Evolutionary conservation across 2,329 filamentous ascomycete species (phyloP), one percentile per base, ranked within the genome.

Genomic region (Fusarium vanettenii): DNA sequence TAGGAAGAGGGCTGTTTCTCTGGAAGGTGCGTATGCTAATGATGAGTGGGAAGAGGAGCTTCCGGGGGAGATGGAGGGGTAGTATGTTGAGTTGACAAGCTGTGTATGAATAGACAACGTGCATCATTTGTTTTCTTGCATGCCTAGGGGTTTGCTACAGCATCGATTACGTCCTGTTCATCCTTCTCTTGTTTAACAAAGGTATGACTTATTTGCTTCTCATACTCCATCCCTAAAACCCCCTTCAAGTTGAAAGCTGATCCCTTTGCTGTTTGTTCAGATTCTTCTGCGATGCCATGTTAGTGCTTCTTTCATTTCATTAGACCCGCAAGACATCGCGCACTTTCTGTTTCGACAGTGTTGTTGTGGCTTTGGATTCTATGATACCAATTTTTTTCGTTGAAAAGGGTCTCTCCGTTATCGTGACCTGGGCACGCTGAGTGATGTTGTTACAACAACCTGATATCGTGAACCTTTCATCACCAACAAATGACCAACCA

Each of bases 1-100:
- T 2, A 16, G 52, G 43, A 33, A 61, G 13, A 62, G 63, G 14
- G 48, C 29, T 0, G 45, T 65, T 0, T 70, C 67, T 0, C 11
- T 73, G 9, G 72, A 75, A 39, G 73, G 71, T 7, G 55, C 50
- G 13, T 75, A 71, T 45, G 70, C 74, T 14, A 73, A 75, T 22
- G 72, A 74, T 60, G 72, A 71, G 10, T 75, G 73, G 73, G 73
- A 75, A 13, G 72, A 73, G 18, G 73, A 73, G 9, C 52, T 73
- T 5, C 56, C 60, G 0, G 63, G 66, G 13, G 73, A 75, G 72
- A 75, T 75, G 73, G 73, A 75, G 45, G 73, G 60, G 16, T 72
- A 50, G 43, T 37, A 27, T 43, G 29, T 63, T 52, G 48, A 52
- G 31, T 52, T 52, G 48, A 52, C 48, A 29, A 52, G 18, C n/a